Percentiles rank a stretch among this genome's conserved stretches.
Evolutionary conservation across 192 early-diverging fungal species (phyloP).

Genomic region (Linnemannia elongata): DNA sequence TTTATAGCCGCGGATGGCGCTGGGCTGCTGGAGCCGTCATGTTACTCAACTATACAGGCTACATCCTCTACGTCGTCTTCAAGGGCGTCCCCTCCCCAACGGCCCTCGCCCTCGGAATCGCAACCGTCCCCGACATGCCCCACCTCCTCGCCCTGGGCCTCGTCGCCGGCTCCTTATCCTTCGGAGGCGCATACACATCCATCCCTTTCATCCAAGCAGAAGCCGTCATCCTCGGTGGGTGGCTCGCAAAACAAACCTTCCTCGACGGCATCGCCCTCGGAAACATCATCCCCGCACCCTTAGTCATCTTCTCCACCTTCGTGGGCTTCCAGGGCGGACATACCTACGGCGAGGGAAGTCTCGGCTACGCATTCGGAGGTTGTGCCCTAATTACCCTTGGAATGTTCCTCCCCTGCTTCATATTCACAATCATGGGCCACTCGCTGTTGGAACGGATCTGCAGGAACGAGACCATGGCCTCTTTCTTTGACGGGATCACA

Average conservation of each 20-base stretch:
- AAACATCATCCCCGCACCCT: conserved; percentile 64
- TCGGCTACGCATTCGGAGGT: conserved; percentile 38
- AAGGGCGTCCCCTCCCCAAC: conserved; percentile 61
- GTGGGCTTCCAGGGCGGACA: conserved; percentile 47
- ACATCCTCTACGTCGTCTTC: conserved; percentile 55
- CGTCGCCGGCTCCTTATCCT: conserved; percentile 61
- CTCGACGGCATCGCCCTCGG: conserved; percentile 66
- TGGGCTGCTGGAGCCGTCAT: conserved; percentile 38
- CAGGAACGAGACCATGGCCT: conserved; percentile 31
- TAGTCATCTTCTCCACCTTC: conserved; percentile 65
- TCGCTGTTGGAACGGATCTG: conserved; percentile 26
- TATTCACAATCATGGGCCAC: conserved; percentile 46
- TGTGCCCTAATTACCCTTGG: conserved; percentile 35
- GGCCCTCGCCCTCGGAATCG: conserved; percentile 61
- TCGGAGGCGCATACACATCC: conserved; percentile 69
- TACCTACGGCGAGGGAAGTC: conserved; percentile 17
- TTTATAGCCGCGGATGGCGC: conserved; percentile 26
- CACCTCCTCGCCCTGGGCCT: conserved; percentile 64
- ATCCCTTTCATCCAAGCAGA: conserved; percentile 70
- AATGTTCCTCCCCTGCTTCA: conserved; percentile 39
- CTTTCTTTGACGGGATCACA: conserved; percentile 44
- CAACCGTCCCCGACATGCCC: conserved; percentile 46
- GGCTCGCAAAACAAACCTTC: conserved; percentile 63
- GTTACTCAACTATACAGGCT: conserved; percentile 52
- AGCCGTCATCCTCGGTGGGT: conserved; percentile 64